Evolutionary conservation across 371 early-diverging fungal genomes (phyloP).

Genomic region (Globomyces sp.): DNA sequence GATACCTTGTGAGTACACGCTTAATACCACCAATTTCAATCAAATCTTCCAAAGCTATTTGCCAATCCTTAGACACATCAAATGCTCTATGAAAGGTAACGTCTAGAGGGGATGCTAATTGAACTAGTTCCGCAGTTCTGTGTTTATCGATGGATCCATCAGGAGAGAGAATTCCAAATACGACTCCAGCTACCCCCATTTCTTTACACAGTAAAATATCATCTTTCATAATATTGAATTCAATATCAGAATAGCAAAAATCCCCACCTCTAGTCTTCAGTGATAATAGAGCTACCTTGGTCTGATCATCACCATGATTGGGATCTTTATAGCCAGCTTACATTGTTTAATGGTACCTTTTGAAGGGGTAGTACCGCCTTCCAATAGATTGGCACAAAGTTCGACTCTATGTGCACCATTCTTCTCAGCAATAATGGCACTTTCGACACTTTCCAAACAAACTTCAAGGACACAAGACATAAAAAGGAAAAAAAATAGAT

Average conservation of each 20-base stretch:
- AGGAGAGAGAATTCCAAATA: slow-evolving; percentile 53
- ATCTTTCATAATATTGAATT: slow-evolving; percentile 57
- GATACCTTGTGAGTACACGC: slow-evolving; percentile 47
- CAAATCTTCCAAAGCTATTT: slow-evolving; percentile 52
- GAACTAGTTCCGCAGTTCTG: slow-evolving; percentile 42
- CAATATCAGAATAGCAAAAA: slow-evolving; percentile 56
- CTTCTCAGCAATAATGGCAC: slow-evolving; percentile 33
- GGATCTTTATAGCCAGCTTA: slow-evolving; percentile 41
- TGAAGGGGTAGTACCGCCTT: slow-evolving; percentile 46
- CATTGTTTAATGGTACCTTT: slow-evolving; percentile 37
- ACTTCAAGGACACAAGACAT: slow-evolving; percentile 24
- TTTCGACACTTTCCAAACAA: slow-evolving; percentile 54
- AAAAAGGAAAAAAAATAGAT: too few species aligned
- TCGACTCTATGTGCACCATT: slow-evolving; percentile 56
- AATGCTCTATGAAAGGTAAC: slow-evolving; percentile 68
- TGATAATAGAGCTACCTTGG: slow-evolving; percentile 37
- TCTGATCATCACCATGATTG: slow-evolving; percentile 63
- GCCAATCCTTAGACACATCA: slow-evolving; percentile 56
- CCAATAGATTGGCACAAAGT: slow-evolving; percentile 57
- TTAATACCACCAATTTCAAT: slow-evolving; percentile 54
- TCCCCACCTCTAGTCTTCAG: slow-evolving; percentile 52
- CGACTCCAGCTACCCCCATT: slow-evolving; percentile 54
- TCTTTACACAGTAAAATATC: slow-evolving; percentile 35
- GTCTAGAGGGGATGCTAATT: slow-evolving; percentile 51
- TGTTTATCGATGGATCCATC: slow-evolving; percentile 53